phyloP scores from a whole-genome alignment of 139 green algal species.

The Mychonastes homosphaera region DNA sequence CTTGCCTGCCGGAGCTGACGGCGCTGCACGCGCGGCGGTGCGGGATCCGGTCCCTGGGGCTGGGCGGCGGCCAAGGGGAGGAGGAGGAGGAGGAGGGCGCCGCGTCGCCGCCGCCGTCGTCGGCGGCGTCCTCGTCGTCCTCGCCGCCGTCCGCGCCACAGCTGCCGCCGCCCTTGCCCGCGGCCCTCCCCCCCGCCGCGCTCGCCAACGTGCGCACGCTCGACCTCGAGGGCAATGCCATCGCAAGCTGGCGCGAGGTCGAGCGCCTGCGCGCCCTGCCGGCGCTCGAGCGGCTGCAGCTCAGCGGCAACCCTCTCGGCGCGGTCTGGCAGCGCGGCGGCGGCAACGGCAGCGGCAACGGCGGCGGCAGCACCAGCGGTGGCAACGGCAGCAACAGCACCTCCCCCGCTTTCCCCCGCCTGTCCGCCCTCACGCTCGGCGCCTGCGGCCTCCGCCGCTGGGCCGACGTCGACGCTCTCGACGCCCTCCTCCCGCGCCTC shows the following conservation, averaged over 20 bases:
- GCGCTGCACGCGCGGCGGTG: conserved; percentile 41
- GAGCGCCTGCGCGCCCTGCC: conserved; percentile 38
- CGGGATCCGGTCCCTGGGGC: too few relatives aligned
- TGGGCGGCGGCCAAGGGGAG: background rate
- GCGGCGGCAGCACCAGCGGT: background rate
- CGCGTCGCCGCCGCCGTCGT: too few relatives aligned
- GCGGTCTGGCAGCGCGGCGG: conserved; percentile 11
- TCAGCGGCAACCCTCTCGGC: conserved; percentile 46
- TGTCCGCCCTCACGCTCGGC: conserved; percentile 43
- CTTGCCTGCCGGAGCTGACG: conserved; percentile 14
- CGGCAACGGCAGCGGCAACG: background rate
- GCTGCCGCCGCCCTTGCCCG: conserved; percentile 17
- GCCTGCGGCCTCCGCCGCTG: conserved; percentile 44
- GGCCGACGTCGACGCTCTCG: conserved; percentile 44
- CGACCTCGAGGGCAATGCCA: conserved; percentile 32
- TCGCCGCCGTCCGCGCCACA: conserved; percentile 26
- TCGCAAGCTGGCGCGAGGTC: conserved; percentile 39
- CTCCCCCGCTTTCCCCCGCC: conserved; percentile 16
- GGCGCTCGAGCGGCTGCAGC: conserved; percentile 37
- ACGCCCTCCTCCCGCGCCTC: conserved; percentile 46
- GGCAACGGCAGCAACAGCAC: conserved; percentile 3
- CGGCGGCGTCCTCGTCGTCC: too few relatives aligned
- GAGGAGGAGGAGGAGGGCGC: background rate
- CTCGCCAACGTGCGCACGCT: conserved; percentile 20
- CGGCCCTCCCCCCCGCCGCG: background rate